Evolutionary conservation across 768 basidiomycete genomes (phyloP).

Genomic region (Mycena albidolilacea): DNA sequence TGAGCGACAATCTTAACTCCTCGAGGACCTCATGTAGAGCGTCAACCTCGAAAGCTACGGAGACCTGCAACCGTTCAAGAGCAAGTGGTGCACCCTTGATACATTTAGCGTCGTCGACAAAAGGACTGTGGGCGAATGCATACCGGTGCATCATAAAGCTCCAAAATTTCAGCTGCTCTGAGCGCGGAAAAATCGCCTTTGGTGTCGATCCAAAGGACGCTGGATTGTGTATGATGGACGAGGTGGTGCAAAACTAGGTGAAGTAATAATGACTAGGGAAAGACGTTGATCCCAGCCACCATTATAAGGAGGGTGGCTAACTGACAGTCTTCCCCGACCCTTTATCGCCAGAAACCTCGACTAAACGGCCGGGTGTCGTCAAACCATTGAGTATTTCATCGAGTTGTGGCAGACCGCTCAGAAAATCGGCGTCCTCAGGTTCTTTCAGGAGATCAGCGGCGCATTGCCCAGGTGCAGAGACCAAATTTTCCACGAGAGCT

Average conservation of each 20-base stretch:
- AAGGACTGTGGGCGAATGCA: slow-evolving; percentile 8
- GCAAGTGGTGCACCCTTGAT: slow-evolving; percentile 47
- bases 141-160: slow-evolving; percentile 47
- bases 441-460: slow-evolving; percentile 48
- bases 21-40: slow-evolving; percentile 67
- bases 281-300: slow-evolving; percentile 4
- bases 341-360: slow-evolving; percentile 79
- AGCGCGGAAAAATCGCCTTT: slow-evolving; percentile 75
- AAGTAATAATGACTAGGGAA: slow-evolving; percentile 72
- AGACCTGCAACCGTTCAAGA: slow-evolving; percentile 72
- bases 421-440: slow-evolving; percentile 42
- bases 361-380: slow-evolving; percentile 60
- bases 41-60: slow-evolving; percentile 72
- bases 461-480: slow-evolving; percentile 60
- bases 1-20: slow-evolving; percentile 51
- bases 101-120: slow-evolving; percentile 18
- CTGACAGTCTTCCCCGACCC: slow-evolving; percentile 80
- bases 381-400: slow-evolving; percentile 69
- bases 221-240: slow-evolving; percentile 49
- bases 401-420: slow-evolving; percentile 61
- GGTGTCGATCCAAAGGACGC: slow-evolving; percentile 81
- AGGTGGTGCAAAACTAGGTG: slow-evolving; percentile 73
- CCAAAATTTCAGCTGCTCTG: slow-evolving; percentile 57
- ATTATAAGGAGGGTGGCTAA: background rate
- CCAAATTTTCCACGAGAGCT: slow-evolving; percentile 54